Conservation (phyloP, 495 filamentous ascomycete species). For the Clohesyomyces aquaticus region DNA sequence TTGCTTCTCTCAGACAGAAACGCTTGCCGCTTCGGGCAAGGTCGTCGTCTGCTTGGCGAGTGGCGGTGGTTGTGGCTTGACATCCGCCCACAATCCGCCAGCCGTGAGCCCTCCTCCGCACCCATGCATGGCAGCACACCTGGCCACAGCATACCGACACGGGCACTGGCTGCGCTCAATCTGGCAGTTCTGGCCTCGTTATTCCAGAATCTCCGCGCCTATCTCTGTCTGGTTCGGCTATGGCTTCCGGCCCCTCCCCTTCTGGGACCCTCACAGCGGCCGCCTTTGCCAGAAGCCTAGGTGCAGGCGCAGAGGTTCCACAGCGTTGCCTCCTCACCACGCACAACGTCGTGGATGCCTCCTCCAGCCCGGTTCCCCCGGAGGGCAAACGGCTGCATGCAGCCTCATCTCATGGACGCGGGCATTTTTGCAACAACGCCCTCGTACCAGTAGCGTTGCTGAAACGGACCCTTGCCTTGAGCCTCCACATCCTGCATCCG, state of each 20-base stretch:
- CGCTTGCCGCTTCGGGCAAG: background rate
- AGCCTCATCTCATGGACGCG: conserved; percentile 35
- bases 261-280: conserved; percentile 16
- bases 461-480: conserved; percentile 31
- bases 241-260: conserved; percentile 7
- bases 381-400: conserved; percentile 30
- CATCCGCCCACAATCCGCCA: background rate
- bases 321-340: too few relatives aligned
- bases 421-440: conserved; percentile 15
- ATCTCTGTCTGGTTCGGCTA: background rate
- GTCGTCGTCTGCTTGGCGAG: background rate
- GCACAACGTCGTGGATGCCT: too few relatives aligned
- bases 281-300: conserved; percentile 19
- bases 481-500: conserved; percentile 22
- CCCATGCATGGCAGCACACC: background rate
- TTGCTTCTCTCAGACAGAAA: conserved; percentile 3
- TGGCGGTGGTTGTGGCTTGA: conserved; percentile 25
- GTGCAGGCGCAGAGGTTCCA: too few relatives aligned
- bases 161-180: conserved; percentile 1
- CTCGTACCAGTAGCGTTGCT: conserved; percentile 5
- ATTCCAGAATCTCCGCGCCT: background rate
- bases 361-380: conserved; percentile 34
- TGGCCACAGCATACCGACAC: conserved; percentile 1
- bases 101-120: conserved; percentile 18
- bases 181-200: too few relatives aligned